Evolutionary conservation across 2,329 filamentous ascomycete genomes (phyloP), one percentile per base, ranked within the genome.

Genomic region (Paracoccidioides brasiliensis): DNA sequence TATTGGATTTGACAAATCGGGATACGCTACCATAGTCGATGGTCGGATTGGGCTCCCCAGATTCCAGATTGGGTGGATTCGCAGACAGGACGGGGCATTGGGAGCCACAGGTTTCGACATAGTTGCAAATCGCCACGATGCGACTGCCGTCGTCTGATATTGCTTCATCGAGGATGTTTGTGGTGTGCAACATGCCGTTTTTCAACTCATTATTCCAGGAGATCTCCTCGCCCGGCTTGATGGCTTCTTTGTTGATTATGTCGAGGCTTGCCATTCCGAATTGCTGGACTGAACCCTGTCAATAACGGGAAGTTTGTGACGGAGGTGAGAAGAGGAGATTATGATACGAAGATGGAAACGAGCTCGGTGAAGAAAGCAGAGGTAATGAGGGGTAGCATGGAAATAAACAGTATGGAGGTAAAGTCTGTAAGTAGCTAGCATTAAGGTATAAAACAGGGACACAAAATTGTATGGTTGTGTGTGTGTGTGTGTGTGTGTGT

Each of bases 11-110:
- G 33, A 56, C 49, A 35, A 60, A 42, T 8, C 28, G 32, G 28
- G 52, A 15, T 28, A 61, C 38, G 14, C 55, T 5, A n/a, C 38
- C 33, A 56, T 61, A 61, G 44, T 60, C 51, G 45, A 61, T 42
- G 10, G 43, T 33, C 3, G 52, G 54, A 15, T 54, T 54, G 7
- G 59, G 59, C 46, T 61, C 58, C 30, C 32, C 56, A 44, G 52
- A 44, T 43, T 49, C 50, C 9, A 44, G 43, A 44, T 49, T n/a
- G 22, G 42, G 52, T 38, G 49, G 51, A 54, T 48, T 14, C 8
- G 40, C 30, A 32, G 38, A 28, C 30, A 55, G 12, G n/a, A 50
- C 10, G 5, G 9, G 33, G 8, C 49, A 28, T 28, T 40, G 30
- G 42, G 35, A 32, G n/a, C 15, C 38, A 35, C 52, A 30, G 22